phyloP scores from a whole-genome alignment of 306 rosid species.

The Vicia faba region DNA sequence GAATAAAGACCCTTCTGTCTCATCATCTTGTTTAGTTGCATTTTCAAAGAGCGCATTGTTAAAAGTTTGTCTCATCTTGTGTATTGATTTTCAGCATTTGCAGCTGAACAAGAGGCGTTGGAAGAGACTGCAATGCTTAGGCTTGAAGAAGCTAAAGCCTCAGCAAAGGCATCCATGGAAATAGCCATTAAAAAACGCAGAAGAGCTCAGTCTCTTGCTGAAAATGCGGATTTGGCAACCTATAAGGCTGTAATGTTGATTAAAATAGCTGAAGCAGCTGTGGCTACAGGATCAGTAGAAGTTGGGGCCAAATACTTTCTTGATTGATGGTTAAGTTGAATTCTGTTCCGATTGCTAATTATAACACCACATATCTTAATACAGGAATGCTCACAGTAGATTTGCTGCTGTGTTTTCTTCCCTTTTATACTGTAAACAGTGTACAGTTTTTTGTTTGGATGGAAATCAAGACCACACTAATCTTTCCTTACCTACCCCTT shows the following conservation, averaged over 20 bases:
- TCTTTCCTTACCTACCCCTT: conserved; percentile 45
- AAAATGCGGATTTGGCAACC: conserved; percentile 78
- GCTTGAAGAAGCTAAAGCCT: conserved; percentile 60
- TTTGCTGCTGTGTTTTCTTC: conserved; percentile 12
- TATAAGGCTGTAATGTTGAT: conserved; percentile 72
- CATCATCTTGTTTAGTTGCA: not conserved
- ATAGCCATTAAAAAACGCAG: conserved; percentile 61
- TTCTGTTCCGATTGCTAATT: conserved; percentile 35
- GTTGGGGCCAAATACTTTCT: conserved; percentile 60
- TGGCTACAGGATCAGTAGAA: conserved; percentile 45
- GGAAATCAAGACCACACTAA: conserved; percentile 44
- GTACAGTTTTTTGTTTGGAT: conserved; percentile 70
- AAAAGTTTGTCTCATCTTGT: conserved; percentile 22
- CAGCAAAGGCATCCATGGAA: conserved; percentile 55
- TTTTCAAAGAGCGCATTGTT: not conserved
- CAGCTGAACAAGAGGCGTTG: conserved; percentile 57
- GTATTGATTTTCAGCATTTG: conserved; percentile 53
- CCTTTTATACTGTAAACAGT: conserved; percentile 48
- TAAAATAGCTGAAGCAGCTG: conserved; percentile 76
- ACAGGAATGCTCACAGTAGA: conserved; percentile 30
- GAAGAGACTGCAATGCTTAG: conserved; percentile 54
- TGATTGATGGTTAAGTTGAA: conserved; percentile 49
- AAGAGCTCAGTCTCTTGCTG: conserved; percentile 73
- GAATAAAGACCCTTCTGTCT: not conserved
- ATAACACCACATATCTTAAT: conserved; percentile 32